Evolutionary conservation across 106 monocot species (phyloP).

Genomic region (Acorus gramineus): DNA sequence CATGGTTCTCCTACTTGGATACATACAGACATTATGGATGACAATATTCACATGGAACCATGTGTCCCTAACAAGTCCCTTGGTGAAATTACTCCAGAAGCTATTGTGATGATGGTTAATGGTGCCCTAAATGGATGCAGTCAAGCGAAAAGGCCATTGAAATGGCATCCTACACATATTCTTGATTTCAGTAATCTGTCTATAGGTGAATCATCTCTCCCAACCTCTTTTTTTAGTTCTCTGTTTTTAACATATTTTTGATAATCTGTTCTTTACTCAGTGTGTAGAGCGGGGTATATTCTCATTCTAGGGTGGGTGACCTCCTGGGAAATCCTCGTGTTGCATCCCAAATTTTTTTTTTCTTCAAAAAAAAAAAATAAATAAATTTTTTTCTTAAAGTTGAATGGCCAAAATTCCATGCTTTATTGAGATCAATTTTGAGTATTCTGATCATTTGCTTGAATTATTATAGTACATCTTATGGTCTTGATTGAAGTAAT

Average conservation of each 20-base stretch:
- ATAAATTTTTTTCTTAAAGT: too few relatives aligned
- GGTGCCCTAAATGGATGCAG: constrained; percentile 9
- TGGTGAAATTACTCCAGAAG: constrained; percentile 12
- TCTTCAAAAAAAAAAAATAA: too few relatives aligned
- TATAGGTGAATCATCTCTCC: constrained; percentile 38
- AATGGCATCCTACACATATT: constrained; percentile 57
- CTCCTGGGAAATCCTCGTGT: too few relatives aligned
- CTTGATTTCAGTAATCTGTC: constrained; percentile 76
- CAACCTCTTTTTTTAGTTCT: not conserved
- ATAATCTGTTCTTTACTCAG: not conserved
- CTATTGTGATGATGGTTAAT: constrained; percentile 12
- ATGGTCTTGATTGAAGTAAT: too few relatives aligned
- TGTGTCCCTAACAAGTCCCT: constrained; percentile 1
- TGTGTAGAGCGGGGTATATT: too few relatives aligned
- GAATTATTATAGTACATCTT: too few relatives aligned
- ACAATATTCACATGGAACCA: constrained; percentile 73
- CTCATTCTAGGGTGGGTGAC: too few relatives aligned
- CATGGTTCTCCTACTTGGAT: constrained; percentile 59
- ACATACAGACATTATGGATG: constrained; percentile 97
- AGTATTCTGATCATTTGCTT: too few relatives aligned
- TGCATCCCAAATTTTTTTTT: too few relatives aligned
- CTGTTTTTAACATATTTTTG: not conserved
- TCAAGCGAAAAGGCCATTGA: constrained; percentile 12
- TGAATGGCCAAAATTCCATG: too few relatives aligned
- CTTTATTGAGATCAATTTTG: too few relatives aligned